These are phyloP conservation scores for Aegilops sharonensis DNA, from an alignment of 176 grass and related monocot species.

Conservation along the genomic window DNA sequence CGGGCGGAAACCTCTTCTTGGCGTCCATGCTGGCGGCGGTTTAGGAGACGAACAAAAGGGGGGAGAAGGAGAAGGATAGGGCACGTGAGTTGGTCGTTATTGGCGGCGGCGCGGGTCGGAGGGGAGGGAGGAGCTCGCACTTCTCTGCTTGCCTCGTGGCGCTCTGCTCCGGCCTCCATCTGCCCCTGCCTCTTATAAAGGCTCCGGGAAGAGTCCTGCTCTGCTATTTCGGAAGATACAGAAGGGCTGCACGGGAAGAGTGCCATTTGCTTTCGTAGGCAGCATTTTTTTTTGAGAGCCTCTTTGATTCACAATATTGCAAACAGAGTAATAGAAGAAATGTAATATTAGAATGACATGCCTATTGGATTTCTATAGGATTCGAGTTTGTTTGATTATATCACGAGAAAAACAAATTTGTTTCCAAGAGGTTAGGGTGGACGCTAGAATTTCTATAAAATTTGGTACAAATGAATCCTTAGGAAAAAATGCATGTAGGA, in stretches of 20 bases:
- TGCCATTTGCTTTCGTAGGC: not conserved
- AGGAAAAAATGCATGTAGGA: too few relatives aligned
- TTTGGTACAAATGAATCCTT: too few relatives aligned
- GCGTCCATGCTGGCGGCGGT: slow-evolving; percentile 23
- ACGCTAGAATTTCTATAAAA: too few relatives aligned
- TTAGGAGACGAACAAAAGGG: slow-evolving; percentile 5
- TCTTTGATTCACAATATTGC: too few relatives aligned
- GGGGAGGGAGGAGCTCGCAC: slow-evolving; percentile 1
- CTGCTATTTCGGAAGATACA: not conserved
- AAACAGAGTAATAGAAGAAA: too few relatives aligned
- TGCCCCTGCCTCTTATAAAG: slow-evolving; percentile 41
- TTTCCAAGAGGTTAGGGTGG: too few relatives aligned
- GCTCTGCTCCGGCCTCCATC: slow-evolving; percentile 38
- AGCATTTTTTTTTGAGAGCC: not conserved
- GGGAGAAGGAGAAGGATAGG: slow-evolving; percentile 3
- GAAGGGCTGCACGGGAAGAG: not conserved
- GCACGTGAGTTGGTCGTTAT: slow-evolving; percentile 34
- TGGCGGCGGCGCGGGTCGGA: slow-evolving; percentile 20
- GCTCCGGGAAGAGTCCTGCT: not conserved
- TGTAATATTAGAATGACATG: too few relatives aligned
- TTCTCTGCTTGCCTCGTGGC: slow-evolving; percentile 47
- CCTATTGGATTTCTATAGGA: too few relatives aligned
- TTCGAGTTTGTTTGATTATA: too few relatives aligned
- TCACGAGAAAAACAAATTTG: too few relatives aligned
- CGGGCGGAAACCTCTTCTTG: slow-evolving; percentile 35